A percentile compares a stretch with the other conserved stretches of the same genome.
Conservation (phyloP, 148 eudicot species). For the Rhododendron ovatum region DNA sequence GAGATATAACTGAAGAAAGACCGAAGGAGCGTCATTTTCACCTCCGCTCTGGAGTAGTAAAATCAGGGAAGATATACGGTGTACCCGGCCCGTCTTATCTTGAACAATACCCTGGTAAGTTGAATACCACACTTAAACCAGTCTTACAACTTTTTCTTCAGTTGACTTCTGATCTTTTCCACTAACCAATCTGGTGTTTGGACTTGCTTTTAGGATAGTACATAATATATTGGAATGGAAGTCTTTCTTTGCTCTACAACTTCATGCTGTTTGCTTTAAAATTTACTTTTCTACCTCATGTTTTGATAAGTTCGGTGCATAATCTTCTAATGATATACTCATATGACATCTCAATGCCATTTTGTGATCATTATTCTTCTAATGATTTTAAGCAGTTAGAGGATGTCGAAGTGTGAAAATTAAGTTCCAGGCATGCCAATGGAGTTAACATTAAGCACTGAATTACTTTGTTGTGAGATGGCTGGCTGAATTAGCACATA, state of each 20-base stretch:
- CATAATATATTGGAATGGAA: neutral
- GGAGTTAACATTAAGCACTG: neutral
- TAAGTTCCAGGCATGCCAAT: neutral
- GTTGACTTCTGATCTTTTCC: neutral
- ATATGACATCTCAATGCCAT: neutral
- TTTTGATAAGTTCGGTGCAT: neutral
- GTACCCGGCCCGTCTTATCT: constrained; percentile 29
- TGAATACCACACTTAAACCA: neutral
- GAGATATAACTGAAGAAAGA: constrained; percentile 7
- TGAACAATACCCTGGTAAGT: constrained; percentile 31
- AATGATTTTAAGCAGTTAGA: neutral
- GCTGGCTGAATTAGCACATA: neutral
- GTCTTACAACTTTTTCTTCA: neutral
- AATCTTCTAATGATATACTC: neutral
- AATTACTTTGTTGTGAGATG: neutral
- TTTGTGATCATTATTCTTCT: neutral
- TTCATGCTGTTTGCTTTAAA: neutral
- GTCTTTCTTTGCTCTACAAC: neutral
- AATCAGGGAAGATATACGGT: neutral
- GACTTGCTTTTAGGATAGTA: neutral
- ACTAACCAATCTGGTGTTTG: neutral
- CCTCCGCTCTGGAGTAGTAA: constrained; percentile 23
- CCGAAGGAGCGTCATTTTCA: constrained; percentile 21
- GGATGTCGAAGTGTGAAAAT: neutral
- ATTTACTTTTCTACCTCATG: neutral